Conservation (phyloP, 2,329 filamentous ascomycete species). For the Aspergillus hortae region DNA sequence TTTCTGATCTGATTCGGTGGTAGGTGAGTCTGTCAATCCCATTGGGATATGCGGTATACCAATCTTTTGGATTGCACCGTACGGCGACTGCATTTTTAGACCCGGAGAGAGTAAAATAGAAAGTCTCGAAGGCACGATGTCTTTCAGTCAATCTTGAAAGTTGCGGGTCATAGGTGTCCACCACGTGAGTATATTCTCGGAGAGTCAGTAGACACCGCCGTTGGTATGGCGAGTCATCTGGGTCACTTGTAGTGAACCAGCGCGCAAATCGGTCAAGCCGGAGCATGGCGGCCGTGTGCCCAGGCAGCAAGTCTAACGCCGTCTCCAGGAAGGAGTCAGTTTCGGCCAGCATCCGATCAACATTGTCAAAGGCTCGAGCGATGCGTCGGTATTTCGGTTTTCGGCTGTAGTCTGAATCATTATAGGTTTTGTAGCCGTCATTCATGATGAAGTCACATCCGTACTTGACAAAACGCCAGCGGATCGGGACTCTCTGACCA, state of each 20-base stretch:
- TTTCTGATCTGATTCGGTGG: neutral
- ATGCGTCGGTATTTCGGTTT: neutral
- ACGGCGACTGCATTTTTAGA: neutral
- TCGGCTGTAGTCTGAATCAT: neutral
- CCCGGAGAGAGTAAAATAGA: neutral
- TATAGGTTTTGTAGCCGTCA: neutral
- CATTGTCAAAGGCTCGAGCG: neutral
- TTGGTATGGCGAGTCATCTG: neutral
- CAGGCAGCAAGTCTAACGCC: neutral
- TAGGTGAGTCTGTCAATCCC: neutral
- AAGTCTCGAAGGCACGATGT: neutral
- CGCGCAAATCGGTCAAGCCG: conserved; percentile 2
- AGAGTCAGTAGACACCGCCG: neutral
- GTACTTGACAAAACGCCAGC: neutral
- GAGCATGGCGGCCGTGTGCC: neutral
- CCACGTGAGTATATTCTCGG: neutral
- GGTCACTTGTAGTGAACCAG: neutral
- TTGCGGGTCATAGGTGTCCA: neutral
- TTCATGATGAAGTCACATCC: neutral
- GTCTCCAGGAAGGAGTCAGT: conserved; percentile 1
- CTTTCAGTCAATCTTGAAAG: neutral
- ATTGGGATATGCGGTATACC: neutral
- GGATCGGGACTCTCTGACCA: neutral
- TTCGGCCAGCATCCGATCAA: neutral
- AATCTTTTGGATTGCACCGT: neutral